A percentile compares a stretch with the other conserved stretches of the same genome.
Conservation (phyloP, 768 basidiomycete species). For the Cystoderma amianthinum region DNA sequence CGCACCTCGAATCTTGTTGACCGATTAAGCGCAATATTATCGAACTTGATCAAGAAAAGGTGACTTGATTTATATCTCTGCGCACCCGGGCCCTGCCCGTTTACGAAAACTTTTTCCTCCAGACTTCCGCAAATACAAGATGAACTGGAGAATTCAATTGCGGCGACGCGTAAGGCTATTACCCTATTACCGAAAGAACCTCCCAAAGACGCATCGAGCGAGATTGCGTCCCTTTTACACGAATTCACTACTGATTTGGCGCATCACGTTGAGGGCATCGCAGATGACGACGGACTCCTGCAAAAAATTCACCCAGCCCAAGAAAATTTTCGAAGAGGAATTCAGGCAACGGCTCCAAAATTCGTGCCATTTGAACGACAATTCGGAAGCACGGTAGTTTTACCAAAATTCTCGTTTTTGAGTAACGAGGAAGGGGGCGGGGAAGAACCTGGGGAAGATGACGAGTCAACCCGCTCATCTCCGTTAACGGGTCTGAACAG, state of each 20-base stretch:
- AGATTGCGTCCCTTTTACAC: slow-evolving; percentile 42
- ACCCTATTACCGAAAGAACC: slow-evolving; percentile 39
- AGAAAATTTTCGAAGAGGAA: slow-evolving; percentile 35
- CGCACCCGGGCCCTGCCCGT: neutral
- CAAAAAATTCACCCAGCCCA: slow-evolving; percentile 48
- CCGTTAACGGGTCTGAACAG: neutral
- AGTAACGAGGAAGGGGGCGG: slow-evolving; percentile 7
- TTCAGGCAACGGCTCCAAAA: slow-evolving; percentile 47
- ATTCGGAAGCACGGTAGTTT: slow-evolving; percentile 5
- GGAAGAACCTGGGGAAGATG: slow-evolving; percentile 5
- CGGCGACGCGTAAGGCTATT: slow-evolving; percentile 24
- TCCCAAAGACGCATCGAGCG: slow-evolving; percentile 48
- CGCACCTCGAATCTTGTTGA: slow-evolving; percentile 43
- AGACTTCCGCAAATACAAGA: slow-evolving; percentile 61
- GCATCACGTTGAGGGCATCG: slow-evolving; percentile 43
- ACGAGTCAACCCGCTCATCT: slow-evolving; percentile 1
- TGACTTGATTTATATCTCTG: slow-evolving; percentile 13
- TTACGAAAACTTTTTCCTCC: too few relatives aligned
- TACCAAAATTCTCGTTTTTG: slow-evolving; percentile 13
- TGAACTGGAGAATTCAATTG: slow-evolving; percentile 43
- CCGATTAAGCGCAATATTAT: slow-evolving; percentile 43
- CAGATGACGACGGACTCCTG: slow-evolving; percentile 43
- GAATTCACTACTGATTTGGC: slow-evolving; percentile 39
- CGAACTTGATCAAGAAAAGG: slow-evolving; percentile 47
- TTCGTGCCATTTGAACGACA: slow-evolving; percentile 43